phyloP scores from a whole-genome alignment of 495 filamentous ascomycete species.

The Podospora appendiculata region DNA sequence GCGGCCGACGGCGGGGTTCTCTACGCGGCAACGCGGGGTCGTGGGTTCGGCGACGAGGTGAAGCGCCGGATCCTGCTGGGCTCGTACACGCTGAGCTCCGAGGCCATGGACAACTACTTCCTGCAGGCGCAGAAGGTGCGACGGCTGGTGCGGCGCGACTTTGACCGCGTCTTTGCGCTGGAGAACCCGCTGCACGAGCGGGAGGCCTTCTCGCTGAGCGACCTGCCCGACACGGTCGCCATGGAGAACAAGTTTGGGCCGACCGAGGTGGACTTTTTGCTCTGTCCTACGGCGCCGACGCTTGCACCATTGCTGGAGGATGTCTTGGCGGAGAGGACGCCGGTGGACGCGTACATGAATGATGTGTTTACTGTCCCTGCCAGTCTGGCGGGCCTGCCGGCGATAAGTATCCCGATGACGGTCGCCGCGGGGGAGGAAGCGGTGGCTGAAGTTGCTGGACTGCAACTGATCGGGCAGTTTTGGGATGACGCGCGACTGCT shows the following conservation, averaged over 20 bases:
- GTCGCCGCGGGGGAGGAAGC: constrained; percentile 16
- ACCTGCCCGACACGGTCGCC: constrained; percentile 30
- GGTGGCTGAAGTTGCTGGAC: constrained; percentile 46
- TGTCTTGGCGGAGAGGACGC: constrained; percentile 25
- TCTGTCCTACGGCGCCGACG: constrained; percentile 83
- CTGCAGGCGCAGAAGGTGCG: constrained; percentile 85
- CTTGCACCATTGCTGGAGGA: constrained; percentile 58
- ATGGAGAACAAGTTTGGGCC: constrained; percentile 38
- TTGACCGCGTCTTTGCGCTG: constrained; percentile 65
- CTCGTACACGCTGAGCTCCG: constrained; percentile 82
- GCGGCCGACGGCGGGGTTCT: constrained; percentile 42
- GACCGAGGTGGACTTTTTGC: constrained; percentile 67
- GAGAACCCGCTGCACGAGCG: constrained; percentile 54
- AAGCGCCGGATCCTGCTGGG: constrained; percentile 80
- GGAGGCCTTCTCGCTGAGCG: constrained; percentile 39
- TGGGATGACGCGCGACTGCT: constrained; percentile 71
- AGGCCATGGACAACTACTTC: constrained; percentile 94
- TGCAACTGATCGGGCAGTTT: constrained; percentile 89
- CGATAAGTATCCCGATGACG: constrained; percentile 71
- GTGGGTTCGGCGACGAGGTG: constrained; percentile 77
- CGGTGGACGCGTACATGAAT: constrained; percentile 61
- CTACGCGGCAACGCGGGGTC: constrained; percentile 65
- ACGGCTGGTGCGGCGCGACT: constrained; percentile 75
- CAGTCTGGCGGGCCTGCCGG: constrained; percentile 84
- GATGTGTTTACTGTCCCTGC: constrained; percentile 96